phyloP scores from a whole-genome alignment of 2,329 filamentous ascomycete species.

The Phyllosticta ampelicida region DNA sequence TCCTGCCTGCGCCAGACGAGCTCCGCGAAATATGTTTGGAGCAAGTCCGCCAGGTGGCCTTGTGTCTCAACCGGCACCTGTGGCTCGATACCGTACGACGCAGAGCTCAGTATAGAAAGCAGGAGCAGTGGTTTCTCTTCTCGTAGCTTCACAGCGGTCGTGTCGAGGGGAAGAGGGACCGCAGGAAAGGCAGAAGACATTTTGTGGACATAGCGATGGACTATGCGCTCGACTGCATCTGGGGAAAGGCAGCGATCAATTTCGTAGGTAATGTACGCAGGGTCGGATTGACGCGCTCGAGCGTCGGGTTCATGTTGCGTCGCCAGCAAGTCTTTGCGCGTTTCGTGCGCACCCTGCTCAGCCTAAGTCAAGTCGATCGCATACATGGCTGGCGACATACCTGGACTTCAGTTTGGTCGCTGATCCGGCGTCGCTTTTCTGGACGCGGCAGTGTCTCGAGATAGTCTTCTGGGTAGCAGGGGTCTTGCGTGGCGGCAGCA shows the following conservation, averaged over 20 bases:
- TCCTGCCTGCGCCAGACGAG: slow-evolving; percentile 63
- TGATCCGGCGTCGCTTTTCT: slow-evolving; percentile 7
- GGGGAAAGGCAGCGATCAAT: slow-evolving; percentile 40
- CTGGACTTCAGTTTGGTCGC: background rate
- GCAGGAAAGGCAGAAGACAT: slow-evolving; percentile 47
- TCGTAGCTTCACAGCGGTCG: slow-evolving; percentile 43
- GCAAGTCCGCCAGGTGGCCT: slow-evolving; percentile 52
- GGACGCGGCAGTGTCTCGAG: slow-evolving; percentile 1
- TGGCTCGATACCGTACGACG: slow-evolving; percentile 35
- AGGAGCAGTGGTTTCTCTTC: slow-evolving; percentile 50
- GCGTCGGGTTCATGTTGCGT: slow-evolving; percentile 5
- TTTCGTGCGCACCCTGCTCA: background rate
- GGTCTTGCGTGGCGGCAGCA: background rate
- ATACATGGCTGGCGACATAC: background rate
- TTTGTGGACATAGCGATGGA: slow-evolving; percentile 43
- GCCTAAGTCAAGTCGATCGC: background rate
- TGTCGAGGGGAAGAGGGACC: slow-evolving; percentile 46
- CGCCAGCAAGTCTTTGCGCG: slow-evolving; percentile 3
- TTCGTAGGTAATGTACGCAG: slow-evolving; percentile 26
- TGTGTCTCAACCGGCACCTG: slow-evolving; percentile 46
- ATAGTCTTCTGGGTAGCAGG: background rate
- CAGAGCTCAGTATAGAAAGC: slow-evolving; percentile 45
- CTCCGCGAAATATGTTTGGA: slow-evolving; percentile 64
- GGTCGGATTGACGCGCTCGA: slow-evolving; percentile 19
- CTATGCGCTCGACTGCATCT: slow-evolving; percentile 44